phyloP scores from a whole-genome alignment of 192 early-diverging fungal species.

The Martensiomyces pterosporus region DNA sequence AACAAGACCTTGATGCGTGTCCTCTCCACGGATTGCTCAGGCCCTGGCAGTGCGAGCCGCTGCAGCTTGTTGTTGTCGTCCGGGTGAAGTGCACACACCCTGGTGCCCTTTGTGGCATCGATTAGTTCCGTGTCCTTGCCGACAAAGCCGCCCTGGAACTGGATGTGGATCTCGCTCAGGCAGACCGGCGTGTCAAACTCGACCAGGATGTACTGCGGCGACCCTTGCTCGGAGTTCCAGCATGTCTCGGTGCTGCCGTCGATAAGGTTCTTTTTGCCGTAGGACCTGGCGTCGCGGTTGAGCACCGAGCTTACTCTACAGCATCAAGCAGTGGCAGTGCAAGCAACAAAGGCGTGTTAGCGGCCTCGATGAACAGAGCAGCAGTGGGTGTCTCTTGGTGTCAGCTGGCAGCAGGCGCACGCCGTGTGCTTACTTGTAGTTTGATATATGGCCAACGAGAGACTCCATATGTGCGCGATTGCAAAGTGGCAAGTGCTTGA shows the following conservation, averaged over 20 bases:
- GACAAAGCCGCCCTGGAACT: conserved; percentile 88
- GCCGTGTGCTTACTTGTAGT: conserved; percentile 23
- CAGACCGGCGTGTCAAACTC: conserved; percentile 57
- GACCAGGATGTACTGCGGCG: conserved; percentile 70
- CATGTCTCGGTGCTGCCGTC: conserved; percentile 82
- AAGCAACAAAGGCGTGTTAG: too few relatives aligned
- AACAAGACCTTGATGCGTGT: conserved; percentile 64
- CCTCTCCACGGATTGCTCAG: conserved; percentile 13
- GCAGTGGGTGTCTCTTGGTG: too few relatives aligned
- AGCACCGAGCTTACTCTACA: conserved; percentile 83
- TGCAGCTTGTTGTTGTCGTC: conserved; percentile 70
- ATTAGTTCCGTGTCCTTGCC: conserved; percentile 64
- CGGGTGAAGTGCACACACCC: conserved; percentile 59
- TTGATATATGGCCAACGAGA: conserved; percentile 13
- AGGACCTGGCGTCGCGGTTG: conserved; percentile 68
- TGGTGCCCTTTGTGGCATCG: conserved; percentile 29
- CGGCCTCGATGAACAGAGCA: too few relatives aligned
- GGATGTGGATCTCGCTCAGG: conserved; percentile 48
- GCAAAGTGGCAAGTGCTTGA: too few relatives aligned
- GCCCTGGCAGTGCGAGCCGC: conserved; percentile 34
- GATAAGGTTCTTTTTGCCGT: conserved; percentile 78
- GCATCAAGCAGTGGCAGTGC: too few relatives aligned
- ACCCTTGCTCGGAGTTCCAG: conserved; percentile 89
- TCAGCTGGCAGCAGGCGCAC: too few relatives aligned
- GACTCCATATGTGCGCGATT: too few relatives aligned